Evolutionary conservation across 306 rosid species (phyloP).

Genomic region (Malus asiatica): DNA sequence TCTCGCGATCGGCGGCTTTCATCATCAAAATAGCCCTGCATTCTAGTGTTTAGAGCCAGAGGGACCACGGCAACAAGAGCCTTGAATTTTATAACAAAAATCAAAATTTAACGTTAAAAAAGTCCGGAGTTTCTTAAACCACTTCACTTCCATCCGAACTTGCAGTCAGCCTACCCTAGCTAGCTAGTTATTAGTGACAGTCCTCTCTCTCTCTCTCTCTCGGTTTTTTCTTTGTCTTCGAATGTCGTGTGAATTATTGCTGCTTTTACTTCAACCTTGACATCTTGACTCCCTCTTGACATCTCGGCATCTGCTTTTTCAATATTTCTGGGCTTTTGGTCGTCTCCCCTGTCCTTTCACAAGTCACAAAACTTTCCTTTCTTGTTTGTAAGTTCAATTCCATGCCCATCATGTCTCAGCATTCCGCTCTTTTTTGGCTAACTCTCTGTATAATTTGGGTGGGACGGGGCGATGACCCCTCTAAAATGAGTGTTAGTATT

Average conservation of each 20-base stretch:
- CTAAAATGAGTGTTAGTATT: background rate
- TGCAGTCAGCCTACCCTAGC: background rate
- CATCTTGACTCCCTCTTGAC: background rate
- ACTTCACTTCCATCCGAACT: background rate
- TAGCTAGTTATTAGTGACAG: background rate
- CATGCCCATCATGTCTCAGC: background rate
- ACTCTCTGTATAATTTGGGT: background rate
- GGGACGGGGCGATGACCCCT: background rate
- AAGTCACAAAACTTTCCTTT: background rate
- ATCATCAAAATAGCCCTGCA: background rate
- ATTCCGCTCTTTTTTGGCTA: background rate
- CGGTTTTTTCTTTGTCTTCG: background rate
- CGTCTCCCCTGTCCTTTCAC: background rate
- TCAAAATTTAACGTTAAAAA: too few relatives aligned
- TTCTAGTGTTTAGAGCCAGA: background rate
- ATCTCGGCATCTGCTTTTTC: background rate
- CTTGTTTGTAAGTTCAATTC: background rate
- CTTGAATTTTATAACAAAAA: too few relatives aligned
- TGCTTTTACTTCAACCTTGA: background rate
- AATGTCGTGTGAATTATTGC: constrained; percentile 15
- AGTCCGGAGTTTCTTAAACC: background rate
- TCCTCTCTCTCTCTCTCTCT: background rate
- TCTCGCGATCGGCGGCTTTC: constrained; percentile 30
- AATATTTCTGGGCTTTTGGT: background rate
- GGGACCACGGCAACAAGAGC: background rate